These are phyloP conservation scores for Daphne laureola DNA, from an alignment of 441 rosid species.

Conservation along the genomic window DNA sequence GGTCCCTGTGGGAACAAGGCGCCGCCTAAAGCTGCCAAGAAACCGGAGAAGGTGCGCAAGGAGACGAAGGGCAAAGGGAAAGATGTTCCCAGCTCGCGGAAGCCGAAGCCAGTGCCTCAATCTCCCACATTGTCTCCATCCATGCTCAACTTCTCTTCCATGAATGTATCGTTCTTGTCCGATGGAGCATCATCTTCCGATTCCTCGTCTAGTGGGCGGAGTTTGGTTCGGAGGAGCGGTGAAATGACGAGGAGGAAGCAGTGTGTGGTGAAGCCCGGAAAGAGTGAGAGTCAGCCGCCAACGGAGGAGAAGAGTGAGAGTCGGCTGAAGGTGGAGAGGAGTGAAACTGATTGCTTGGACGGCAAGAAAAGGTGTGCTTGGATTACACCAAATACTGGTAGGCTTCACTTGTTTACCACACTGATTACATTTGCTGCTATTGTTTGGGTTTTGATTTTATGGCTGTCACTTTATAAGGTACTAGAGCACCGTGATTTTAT, in stretches of 20 bases:
- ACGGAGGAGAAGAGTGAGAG: conserved; percentile 9
- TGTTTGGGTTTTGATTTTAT: too few species aligned
- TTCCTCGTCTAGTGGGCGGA: conserved; percentile 38
- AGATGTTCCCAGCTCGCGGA: conserved; percentile 17
- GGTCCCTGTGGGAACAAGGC: conserved; percentile 41
- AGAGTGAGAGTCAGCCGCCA: conserved; percentile 6
- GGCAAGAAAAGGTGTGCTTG: conserved; percentile 43
- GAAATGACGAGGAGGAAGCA: conserved; percentile 29
- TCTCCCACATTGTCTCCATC: conserved; percentile 23
- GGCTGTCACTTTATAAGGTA: too few species aligned
- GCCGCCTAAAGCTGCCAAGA: conserved; percentile 31
- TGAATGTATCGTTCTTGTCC: conserved; percentile 42
- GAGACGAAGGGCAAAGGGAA: conserved; percentile 14
- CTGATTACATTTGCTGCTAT: too few species aligned
- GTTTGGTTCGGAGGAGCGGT: conserved; percentile 15
- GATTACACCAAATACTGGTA: conserved; percentile 53
- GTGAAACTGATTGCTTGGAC: conserved; percentile 25
- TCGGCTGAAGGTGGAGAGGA: conserved; percentile 11
- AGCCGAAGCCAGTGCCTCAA: conserved; percentile 11
- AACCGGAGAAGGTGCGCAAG: conserved; percentile 25
- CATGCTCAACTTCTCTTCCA: conserved; percentile 26
- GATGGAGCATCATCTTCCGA: conserved; percentile 48
- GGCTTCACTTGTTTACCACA: background rate
- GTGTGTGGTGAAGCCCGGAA: conserved; percentile 24
- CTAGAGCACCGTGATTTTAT: too few species aligned